Base-by-base conservation (phyloP, 1,284 basidiomycete species). In the Retiboletus fuscus region DNA sequence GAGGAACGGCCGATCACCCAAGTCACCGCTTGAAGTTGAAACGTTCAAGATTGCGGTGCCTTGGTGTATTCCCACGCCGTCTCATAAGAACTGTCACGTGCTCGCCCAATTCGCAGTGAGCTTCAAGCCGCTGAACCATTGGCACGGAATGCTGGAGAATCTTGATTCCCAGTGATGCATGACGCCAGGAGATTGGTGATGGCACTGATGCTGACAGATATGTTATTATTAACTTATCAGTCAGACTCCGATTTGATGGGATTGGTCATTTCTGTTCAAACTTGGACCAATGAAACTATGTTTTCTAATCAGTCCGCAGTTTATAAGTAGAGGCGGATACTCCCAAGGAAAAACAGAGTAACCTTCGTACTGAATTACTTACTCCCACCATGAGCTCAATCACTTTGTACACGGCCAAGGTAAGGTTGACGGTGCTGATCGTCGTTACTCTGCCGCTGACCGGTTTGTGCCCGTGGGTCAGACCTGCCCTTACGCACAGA, bases 381-480 rank as follows among this genome's bases (percentile, higher is more conserved):
- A 61, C 28, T 15, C 39, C 28, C 44, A 68, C 44, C 39, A 75
- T 75, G 74, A 60, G 46, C 20, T 61, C 68, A 28, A 80, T 89
- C 67, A 89, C 86, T 22, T 81, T 89, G 46, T 89, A 89, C 76
- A 83, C 85, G 24, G 84, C 87, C 15, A 85, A 84, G 80, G 87
- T 87, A 69, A 43, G 77, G 46, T 24, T 26, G 24, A 57, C 13
- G 16, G 24, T 24, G 22, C 28, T 34, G 18, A 20, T 15, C 18
- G 15, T 30, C 20, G 5, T 39, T 6, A 15, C 13, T 22, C 46
- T 44, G 28, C n/a, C n/a, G n/a, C 51, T 61, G 18, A 77, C 47
- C 47, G 5, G 26, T 34, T 30, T 41, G 16, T 61, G 26, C 28
- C 62, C 20, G 22, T 13, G 34, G 11, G 12, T 46, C 15, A 75